Evolutionary conservation across 2,329 filamentous ascomycete species (phyloP), one percentile per base, ranked within the genome.

Genomic region (Pseudomassariella vexata): DNA sequence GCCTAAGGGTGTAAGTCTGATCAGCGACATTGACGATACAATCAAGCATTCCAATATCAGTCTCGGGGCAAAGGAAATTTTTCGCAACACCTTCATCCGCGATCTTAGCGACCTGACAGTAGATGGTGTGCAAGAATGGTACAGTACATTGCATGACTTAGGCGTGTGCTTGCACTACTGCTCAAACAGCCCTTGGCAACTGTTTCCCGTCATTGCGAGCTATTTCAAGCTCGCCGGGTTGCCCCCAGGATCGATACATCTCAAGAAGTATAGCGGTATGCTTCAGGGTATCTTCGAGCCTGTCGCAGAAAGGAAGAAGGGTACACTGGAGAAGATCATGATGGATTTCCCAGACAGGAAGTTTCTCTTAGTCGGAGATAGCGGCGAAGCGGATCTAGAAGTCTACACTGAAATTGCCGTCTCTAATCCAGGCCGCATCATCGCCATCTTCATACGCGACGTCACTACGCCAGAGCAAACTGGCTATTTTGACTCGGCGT

Each of bases 121-220:
- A 82, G 3, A 88, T 71, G 51, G 73, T 3, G 89, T 96, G 14
- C 76, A 70, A 36, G 86, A 94, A 40, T 96, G 92, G 90, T 98
- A 96, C 53, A 77, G 68, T 21, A 69, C 69, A 14, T 70, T 98
- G 60, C 73, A 83, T 23, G 68, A 79, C 14, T 77, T 90, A 63
- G 88, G 89, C 12, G 90, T 96, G 16, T 77, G 80, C 47, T 73
- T 98, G 32, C 94, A 98, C 54, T 98, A 98, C 56, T 94, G 95
- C 43, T 98, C 92, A n/a, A 98, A 98, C 59, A 94, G 90, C 30
- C 92, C 92, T 1, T 98, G 94, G 94, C 94, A 98, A 55, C 71
- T 98, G 6, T 98, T 86, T 48, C 92, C 92, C 0, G 78, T 96
- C 3, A 65, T 98, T 9, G 82, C 85, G 5, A 86, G 76, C 32